phyloP scores from a whole-genome alignment of 129 eudicot species.

The sunflower (Helianthus annuus) region DNA sequence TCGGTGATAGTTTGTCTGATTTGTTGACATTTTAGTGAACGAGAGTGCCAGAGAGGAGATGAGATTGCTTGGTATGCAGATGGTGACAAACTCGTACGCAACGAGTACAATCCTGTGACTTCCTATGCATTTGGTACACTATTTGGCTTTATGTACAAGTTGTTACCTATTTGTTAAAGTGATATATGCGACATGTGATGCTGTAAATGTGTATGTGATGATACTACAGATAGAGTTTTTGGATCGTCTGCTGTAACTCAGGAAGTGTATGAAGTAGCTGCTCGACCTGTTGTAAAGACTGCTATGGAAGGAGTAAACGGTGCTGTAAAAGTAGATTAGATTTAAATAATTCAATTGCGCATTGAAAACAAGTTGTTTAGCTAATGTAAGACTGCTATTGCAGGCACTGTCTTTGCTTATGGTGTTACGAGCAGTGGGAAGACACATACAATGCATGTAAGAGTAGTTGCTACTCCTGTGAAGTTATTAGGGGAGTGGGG shows the following conservation, averaged over 20 bases:
- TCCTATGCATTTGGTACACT: slow-evolving; percentile 85
- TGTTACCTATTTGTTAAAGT: neutral
- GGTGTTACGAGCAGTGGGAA: slow-evolving; percentile 99
- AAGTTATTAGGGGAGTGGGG: too few species aligned
- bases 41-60: slow-evolving; percentile 87
- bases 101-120: slow-evolving; percentile 86
- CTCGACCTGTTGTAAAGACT: slow-evolving; percentile 83
- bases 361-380: neutral
- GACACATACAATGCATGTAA: slow-evolving; percentile 99
- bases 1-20: slow-evolving; percentile 9
- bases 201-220: slow-evolving; percentile 23
- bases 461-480: slow-evolving; percentile 23
- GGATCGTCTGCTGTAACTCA: slow-evolving; percentile 73
- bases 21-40: slow-evolving; percentile 57
- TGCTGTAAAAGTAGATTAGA: slow-evolving; percentile 32
- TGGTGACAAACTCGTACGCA: slow-evolving; percentile 79
- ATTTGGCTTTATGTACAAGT: neutral
- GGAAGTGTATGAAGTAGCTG: slow-evolving; percentile 97
- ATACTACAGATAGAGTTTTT: slow-evolving; percentile 75
- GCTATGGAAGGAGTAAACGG: slow-evolving; percentile 99
- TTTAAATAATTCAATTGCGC: slow-evolving; percentile 11
- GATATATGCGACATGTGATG: neutral
- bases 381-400: slow-evolving; percentile 35
- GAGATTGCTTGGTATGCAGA: slow-evolving; percentile 91
- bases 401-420: slow-evolving; percentile 99